Base-by-base conservation (phyloP, 306 rosid species). In the Parietaria judaica region DNA sequence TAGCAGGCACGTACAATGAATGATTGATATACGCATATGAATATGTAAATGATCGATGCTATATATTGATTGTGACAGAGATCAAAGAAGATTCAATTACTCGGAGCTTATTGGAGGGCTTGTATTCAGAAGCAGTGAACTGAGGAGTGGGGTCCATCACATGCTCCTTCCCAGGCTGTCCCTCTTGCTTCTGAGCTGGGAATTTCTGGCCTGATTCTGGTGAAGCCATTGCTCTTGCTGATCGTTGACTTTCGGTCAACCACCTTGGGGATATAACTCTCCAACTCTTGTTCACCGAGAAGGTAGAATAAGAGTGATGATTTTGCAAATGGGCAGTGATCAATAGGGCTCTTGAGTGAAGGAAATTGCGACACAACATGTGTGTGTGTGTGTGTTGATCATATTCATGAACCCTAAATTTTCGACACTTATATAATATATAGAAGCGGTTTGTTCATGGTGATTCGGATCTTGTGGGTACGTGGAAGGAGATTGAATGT, bases 151-250 rank as follows among this genome's bases (percentile, higher is more conserved):
- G 97, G 56, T 90, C 66, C 96, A 87, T 81, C 56, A 0, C 76
- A 55, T 85, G 85, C 65, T 90, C 87, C 81, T 85, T 79, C 48
- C 97, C 95, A 5, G 95, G 96, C 36, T 83, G 96, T 14, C 72
- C 50, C 3, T 70, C 47, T 79, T 87, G 96, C 68, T 63, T 81
- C 73, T 87, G 95, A 4, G 76, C 72, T 12, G 91, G 95, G 14
- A 85, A 81, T 41, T 23, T 23, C 1, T 75, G 66, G 46, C 67
- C 64, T 10, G 74, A 81, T 16, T 65, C 62, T 7, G 96, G 83
- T 7, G 96, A 85, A 71, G 91, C 91, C 97, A 91, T 90, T 49
- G 53, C 5, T 11, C 45, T 36, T 73, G 31, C 31, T 23, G 31
- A 23, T 23, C 31, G 31, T 23, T 23, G 31, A 23, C 69, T 80